Evolutionary conservation across 164 flowering plant genomes (phyloP).

Genomic region (Piper longum): DNA sequence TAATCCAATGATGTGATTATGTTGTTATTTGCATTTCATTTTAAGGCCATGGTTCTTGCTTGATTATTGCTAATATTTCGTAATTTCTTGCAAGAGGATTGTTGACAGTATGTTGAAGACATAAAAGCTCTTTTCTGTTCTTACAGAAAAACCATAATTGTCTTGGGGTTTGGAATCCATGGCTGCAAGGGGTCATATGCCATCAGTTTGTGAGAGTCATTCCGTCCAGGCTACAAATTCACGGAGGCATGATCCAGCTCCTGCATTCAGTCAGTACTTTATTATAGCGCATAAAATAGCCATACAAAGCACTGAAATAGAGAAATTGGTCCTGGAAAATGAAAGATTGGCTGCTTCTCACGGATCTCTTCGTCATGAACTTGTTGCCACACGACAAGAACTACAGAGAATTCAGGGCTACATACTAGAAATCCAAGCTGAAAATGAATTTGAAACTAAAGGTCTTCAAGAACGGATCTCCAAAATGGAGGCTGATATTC

Average conservation of each 20-base stretch:
- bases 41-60: too few relatives aligned
- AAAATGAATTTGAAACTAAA: conserved; percentile 70
- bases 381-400: conserved; percentile 44
- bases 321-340: conserved; percentile 52
- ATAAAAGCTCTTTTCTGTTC: too few relatives aligned
- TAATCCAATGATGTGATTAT: too few relatives aligned
- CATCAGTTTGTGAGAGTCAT: conserved; percentile 27
- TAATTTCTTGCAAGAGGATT: too few relatives aligned
- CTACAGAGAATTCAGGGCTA: conserved; percentile 43
- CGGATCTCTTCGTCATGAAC: conserved; percentile 45
- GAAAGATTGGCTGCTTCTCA: conserved; percentile 49
- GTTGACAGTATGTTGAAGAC: too few relatives aligned
- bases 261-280: conserved; percentile 20
- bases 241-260: conserved; percentile 52
- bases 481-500: conserved; percentile 54
- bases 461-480: conserved; percentile 53
- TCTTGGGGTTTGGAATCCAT: conserved; percentile 8
- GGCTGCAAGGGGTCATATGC: conserved; percentile 36
- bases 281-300: conserved; percentile 30
- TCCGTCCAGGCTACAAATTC: conserved; percentile 38
- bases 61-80: too few relatives aligned
- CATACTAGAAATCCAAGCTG: conserved; percentile 53
- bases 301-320: conserved; percentile 52
- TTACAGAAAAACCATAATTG: too few relatives aligned
- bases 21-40: too few relatives aligned